These are phyloP conservation scores for Penicillium pancosmium DNA, from an alignment of 495 filamentous ascomycete species.

Conservation along the genomic window DNA sequence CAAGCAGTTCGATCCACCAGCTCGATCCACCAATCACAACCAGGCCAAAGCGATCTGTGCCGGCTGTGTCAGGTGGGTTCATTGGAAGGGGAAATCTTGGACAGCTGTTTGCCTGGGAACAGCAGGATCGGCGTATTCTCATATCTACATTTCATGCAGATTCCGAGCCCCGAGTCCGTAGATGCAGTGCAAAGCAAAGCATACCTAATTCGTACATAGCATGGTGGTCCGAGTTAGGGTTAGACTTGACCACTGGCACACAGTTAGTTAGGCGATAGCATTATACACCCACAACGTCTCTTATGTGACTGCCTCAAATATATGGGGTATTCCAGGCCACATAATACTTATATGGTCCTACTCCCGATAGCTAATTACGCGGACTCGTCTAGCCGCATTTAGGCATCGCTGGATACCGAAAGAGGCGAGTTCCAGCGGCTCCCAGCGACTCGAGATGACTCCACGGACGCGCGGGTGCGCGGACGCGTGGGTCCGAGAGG, in stretches of 20 bases:
- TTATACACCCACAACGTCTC: too few relatives aligned
- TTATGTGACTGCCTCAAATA: too few relatives aligned
- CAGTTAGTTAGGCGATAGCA: too few relatives aligned
- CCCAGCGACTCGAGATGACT: background rate
- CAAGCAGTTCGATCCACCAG: too few relatives aligned
- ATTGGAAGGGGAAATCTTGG: background rate
- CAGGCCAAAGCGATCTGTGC: background rate
- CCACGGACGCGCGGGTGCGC: slow-evolving; percentile 1
- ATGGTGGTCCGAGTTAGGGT: too few relatives aligned
- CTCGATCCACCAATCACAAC: background rate
- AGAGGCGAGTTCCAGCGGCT: background rate
- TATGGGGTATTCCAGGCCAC: too few relatives aligned
- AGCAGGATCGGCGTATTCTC: background rate
- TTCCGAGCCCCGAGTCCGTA: background rate
- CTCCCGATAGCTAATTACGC: background rate
- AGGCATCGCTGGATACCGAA: background rate
- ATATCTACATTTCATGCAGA: background rate
- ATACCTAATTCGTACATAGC: too few relatives aligned
- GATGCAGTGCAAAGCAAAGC: too few relatives aligned
- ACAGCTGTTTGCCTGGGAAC: background rate
- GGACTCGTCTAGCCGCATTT: background rate
- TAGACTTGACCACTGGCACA: too few relatives aligned
- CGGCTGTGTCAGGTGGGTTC: background rate
- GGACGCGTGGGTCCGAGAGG: background rate
- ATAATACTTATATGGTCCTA: background rate